Percentiles rank a stretch among this genome's conserved stretches.
phyloP scores from a whole-genome alignment of 2,329 filamentous ascomycete genomes.

The Sarocladiaceae sp. region DNA sequence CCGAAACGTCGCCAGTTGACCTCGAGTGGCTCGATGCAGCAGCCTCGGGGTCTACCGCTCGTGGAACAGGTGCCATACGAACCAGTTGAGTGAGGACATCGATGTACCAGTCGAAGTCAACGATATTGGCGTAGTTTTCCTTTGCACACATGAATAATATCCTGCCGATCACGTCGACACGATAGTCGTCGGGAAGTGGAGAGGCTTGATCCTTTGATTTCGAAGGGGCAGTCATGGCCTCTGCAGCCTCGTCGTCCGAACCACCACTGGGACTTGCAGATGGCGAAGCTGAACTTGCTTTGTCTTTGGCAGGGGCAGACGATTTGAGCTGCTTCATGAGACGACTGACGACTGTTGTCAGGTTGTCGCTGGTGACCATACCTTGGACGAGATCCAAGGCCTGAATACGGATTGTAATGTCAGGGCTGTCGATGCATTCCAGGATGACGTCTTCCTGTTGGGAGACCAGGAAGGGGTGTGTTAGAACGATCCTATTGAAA shows the following conservation, averaged over 20 bases:
- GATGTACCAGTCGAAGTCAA: constrained; percentile 97
- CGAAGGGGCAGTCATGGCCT: constrained; percentile 29
- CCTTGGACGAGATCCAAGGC: constrained; percentile 87
- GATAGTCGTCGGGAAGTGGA: constrained; percentile 81
- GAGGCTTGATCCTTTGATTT: constrained; percentile 39
- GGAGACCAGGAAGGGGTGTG: constrained; percentile 83
- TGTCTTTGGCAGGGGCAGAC: constrained; percentile 48
- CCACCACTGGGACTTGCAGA: constrained; percentile 37
- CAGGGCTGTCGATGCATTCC: constrained; percentile 90
- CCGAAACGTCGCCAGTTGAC: constrained; percentile 45
- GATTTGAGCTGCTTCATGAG: constrained; percentile 82
- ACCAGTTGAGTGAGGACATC: constrained; percentile 84
- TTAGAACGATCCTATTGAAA: constrained; percentile 89
- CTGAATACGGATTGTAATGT: constrained; percentile 92
- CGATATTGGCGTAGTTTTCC: constrained; percentile 79
- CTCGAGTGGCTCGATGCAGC: constrained; percentile 17
- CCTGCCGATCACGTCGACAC: constrained; percentile 72
- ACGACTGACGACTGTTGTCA: constrained; percentile 79
- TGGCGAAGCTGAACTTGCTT: constrained; percentile 35
- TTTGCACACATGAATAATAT: constrained; percentile 87
- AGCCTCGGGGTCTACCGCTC: constrained; percentile 32
- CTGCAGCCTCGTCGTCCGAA: constrained; percentile 47
- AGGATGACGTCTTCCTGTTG: constrained; percentile 95
- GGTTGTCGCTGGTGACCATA: constrained; percentile 87
- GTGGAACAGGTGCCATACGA: constrained; percentile 57